Percentiles rank a stretch among this genome's conserved stretches.
These are phyloP conservation scores for Castanospermum australe DNA, from an alignment of 306 rosid species.

Conservation along the genomic window DNA sequence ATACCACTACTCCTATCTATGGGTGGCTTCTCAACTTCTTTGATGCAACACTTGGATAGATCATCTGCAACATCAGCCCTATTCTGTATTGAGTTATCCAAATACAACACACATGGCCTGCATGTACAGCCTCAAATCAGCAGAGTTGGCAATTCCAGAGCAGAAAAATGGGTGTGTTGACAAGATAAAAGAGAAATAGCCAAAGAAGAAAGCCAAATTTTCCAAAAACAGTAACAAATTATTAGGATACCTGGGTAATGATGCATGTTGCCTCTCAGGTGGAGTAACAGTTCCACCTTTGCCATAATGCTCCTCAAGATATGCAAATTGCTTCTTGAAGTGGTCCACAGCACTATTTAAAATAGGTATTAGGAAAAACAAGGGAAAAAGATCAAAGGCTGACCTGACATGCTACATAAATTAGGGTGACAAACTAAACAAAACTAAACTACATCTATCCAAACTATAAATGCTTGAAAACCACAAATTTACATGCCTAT, in stretches of 20 bases:
- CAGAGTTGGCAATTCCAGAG: background rate
- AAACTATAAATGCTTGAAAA: conserved; percentile 3
- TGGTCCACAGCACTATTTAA: conserved; percentile 89
- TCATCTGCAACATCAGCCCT: conserved; percentile 68
- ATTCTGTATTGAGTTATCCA: conserved; percentile 58
- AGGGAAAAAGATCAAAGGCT: background rate
- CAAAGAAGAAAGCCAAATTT: conserved; percentile 6
- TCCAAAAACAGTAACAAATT: background rate
- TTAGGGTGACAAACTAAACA: background rate
- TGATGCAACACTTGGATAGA: conserved; percentile 83
- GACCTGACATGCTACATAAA: background rate
- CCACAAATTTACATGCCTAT: conserved; percentile 16
- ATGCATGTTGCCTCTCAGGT: conserved; percentile 96
- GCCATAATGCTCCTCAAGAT: conserved; percentile 92
- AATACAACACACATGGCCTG: conserved; percentile 82
- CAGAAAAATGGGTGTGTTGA: background rate
- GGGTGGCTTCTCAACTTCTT: conserved; percentile 75
- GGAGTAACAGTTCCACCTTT: conserved; percentile 81
- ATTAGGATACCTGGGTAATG: conserved; percentile 76
- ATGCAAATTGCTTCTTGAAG: conserved; percentile 98
- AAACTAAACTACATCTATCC: background rate
- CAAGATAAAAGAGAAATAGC: conserved; percentile 1
- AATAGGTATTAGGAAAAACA: background rate
- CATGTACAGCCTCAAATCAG: conserved; percentile 38
- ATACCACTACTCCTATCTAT: conserved; percentile 60